These are phyloP conservation scores for Pichia manshurica DNA, from an alignment of 805 yeast genomes.

Conservation along the genomic window DNA sequence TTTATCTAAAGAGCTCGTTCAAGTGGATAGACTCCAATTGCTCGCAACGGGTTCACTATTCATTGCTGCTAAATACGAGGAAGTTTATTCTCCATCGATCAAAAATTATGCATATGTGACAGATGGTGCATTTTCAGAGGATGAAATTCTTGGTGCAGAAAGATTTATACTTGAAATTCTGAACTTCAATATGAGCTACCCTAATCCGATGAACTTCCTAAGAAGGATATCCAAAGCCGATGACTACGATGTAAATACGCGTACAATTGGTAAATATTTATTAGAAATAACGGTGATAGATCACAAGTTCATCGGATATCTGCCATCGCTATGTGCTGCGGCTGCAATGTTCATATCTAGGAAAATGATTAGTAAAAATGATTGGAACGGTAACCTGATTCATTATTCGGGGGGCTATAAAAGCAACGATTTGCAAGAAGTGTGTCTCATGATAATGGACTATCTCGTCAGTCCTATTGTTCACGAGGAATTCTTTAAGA, in stretches of 20 bases:
- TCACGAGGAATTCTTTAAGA: conserved; percentile 89
- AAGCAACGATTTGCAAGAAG: conserved; percentile 64
- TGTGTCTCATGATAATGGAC: conserved; percentile 68
- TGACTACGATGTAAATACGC: conserved; percentile 74
- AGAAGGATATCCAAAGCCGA: conserved; percentile 88
- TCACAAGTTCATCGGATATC: conserved; percentile 62
- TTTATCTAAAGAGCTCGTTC: conserved; percentile 66
- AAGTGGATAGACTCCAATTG: conserved; percentile 74
- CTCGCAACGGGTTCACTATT: conserved; percentile 81
- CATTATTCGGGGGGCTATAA: conserved; percentile 91
- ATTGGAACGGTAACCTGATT: conserved; percentile 82
- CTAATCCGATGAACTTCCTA: conserved; percentile 85
- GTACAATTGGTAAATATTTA: conserved; percentile 81
- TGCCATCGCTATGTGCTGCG: conserved; percentile 80
- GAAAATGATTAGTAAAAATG: conserved; percentile 55
- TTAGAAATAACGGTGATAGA: conserved; percentile 75
- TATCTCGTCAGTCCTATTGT: conserved; percentile 74
- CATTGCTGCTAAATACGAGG: conserved; percentile 91
- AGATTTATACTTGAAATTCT: conserved; percentile 66
- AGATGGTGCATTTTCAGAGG: conserved; percentile 77
- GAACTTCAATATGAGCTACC: conserved; percentile 71
- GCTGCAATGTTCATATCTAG: conserved; percentile 83
- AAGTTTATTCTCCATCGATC: conserved; percentile 81
- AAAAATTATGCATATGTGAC: conserved; percentile 82
- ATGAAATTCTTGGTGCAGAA: conserved; percentile 79